phyloP scores from a whole-genome alignment of 768 basidiomycete species.

The Hericium erinaceus region DNA sequence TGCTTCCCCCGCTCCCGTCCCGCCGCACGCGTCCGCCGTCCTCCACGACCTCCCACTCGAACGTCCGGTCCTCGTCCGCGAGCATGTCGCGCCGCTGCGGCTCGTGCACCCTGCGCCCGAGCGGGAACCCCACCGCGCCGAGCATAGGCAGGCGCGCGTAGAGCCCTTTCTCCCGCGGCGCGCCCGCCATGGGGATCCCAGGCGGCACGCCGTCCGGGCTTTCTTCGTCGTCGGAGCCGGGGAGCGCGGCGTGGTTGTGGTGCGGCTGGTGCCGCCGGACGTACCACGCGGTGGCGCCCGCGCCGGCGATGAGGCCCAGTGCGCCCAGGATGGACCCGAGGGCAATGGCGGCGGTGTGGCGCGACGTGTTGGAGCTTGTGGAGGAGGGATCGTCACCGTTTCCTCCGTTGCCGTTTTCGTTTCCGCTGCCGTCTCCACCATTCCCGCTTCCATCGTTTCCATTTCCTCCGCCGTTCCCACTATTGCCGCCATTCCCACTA shows the following conservation, averaged over 20 bases:
- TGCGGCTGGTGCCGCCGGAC: slow-evolving; percentile 33
- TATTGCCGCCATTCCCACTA: slow-evolving; percentile 2
- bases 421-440: slow-evolving; percentile 5
- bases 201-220: slow-evolving; percentile 14
- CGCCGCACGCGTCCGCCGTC: slow-evolving; percentile 6
- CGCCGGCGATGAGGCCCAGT: slow-evolving; percentile 41
- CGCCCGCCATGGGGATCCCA: slow-evolving; percentile 17
- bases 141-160: slow-evolving; percentile 15
- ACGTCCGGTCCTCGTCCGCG: slow-evolving; percentile 60
- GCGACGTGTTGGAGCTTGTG: neutral
- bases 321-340: slow-evolving; percentile 56
- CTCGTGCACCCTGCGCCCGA: slow-evolving; percentile 2
- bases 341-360: slow-evolving; percentile 32
- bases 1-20: slow-evolving; percentile 15
- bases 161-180: neutral
- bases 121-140: slow-evolving; percentile 24
- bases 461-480: slow-evolving; percentile 11
- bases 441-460: slow-evolving; percentile 16
- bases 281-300: slow-evolving; percentile 35
- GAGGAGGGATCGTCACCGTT: neutral
- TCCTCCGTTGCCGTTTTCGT: slow-evolving; percentile 15
- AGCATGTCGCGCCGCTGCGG: slow-evolving; percentile 57
- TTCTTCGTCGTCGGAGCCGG: slow-evolving; percentile 24
- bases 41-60: slow-evolving; percentile 11
- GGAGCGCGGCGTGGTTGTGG: slow-evolving; percentile 15